Percentiles rank a stretch among this genome's conserved stretches.
Evolutionary conservation across 116 monocot genomes (phyloP).

Genomic region (Papilionanthe hybrid): DNA sequence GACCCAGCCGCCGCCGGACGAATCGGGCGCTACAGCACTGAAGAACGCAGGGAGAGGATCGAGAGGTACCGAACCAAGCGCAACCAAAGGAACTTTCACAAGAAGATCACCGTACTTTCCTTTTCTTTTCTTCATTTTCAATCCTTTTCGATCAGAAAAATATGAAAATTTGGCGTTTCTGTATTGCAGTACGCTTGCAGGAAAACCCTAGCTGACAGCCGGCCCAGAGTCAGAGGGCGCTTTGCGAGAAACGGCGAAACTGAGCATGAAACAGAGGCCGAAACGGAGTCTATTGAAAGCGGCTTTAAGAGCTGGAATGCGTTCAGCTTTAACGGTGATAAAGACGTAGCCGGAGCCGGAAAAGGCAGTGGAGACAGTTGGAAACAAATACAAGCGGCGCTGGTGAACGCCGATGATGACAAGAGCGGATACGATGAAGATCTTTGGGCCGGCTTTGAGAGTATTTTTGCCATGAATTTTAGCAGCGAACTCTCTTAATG

Average conservation of each 20-base stretch:
- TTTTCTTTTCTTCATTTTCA: background rate
- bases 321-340: background rate
- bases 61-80: conserved; percentile 80
- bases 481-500: background rate
- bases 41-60: conserved; percentile 76
- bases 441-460: conserved; percentile 14
- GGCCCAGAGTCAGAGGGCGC: conserved; percentile 64
- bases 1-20: conserved; percentile 1
- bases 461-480: conserved; percentile 25
- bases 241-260: conserved; percentile 68
- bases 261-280: conserved; percentile 11
- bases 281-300: background rate
- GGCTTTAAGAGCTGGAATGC: conserved; percentile 10
- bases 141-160: background rate
- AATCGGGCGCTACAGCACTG: conserved; percentile 54
- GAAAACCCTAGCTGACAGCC: conserved; percentile 87
- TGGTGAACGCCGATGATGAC: conserved; percentile 20
- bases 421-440: conserved; percentile 21
- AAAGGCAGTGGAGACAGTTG: conserved; percentile 12
- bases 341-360: background rate
- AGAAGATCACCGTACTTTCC: conserved; percentile 70
- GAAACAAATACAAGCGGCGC: conserved; percentile 19
- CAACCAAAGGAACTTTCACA: conserved; percentile 81
- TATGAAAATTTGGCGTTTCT: background rate
- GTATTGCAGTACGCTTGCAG: conserved; percentile 70